phyloP scores from a whole-genome alignment of 2,329 filamentous ascomycete species.

The Taxawa tesnikishii region DNA sequence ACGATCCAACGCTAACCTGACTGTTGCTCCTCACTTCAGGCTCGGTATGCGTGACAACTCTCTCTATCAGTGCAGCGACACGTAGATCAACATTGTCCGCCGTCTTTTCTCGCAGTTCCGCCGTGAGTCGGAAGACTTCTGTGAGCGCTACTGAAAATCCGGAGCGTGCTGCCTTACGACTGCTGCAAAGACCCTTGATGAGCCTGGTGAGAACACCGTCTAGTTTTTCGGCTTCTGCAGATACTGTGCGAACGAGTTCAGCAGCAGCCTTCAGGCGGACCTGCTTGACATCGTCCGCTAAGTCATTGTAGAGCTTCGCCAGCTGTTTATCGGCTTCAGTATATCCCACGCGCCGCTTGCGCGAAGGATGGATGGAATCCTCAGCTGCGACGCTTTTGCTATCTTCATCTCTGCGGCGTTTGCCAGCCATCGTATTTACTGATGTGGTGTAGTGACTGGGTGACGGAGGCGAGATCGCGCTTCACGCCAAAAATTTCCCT shows the following conservation, averaged over 20 bases:
- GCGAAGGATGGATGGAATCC: conserved; percentile 8
- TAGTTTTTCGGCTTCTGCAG: conserved; percentile 24
- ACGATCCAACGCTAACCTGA: conserved; percentile 31
- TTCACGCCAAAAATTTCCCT: no score
- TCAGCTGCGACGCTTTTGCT: conserved; percentile 4
- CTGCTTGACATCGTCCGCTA: conserved; percentile 32
- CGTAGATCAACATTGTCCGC: conserved; percentile 3
- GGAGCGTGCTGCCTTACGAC: conserved; percentile 74
- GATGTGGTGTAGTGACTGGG: no score
- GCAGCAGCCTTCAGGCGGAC: conserved; percentile 32
- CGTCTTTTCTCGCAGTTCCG: conserved; percentile 6
- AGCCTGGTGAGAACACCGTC: conserved; percentile 37
- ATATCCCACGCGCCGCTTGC: conserved; percentile 20
- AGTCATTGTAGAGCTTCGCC: conserved; percentile 32
- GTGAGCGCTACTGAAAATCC: conserved; percentile 85
- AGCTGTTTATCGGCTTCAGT: conserved; percentile 28
- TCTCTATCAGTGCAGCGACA: conserved; percentile 26
- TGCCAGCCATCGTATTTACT: conserved; percentile 10
- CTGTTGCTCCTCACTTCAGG: conserved; percentile 29
- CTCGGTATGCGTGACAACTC: conserved; percentile 40
- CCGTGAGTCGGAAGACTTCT: conserved; percentile 63
- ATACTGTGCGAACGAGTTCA: conserved; percentile 29
- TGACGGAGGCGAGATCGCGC: no score
- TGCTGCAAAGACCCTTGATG: conserved; percentile 79
- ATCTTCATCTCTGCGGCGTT: conserved; percentile 8